A percentile compares a stretch with the other conserved stretches of the same genome.
These are phyloP conservation scores for Nicotiana undulata DNA, from an alignment of 257 asterid genomes.

Conservation along the genomic window DNA sequence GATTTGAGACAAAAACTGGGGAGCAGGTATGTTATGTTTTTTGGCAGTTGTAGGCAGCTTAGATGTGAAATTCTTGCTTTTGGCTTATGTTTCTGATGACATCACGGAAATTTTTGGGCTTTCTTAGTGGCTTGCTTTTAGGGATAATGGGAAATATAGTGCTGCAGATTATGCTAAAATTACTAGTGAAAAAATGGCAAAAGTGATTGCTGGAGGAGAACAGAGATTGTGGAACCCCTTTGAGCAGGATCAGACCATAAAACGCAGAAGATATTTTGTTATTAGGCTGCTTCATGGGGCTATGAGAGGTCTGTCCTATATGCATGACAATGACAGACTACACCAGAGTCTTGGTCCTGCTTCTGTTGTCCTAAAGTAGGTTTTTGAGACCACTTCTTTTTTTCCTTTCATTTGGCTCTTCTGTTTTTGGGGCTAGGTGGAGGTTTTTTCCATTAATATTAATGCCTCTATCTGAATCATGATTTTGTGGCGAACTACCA, in stretches of 20 bases:
- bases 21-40: constrained; percentile 57
- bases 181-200: constrained; percentile 64
- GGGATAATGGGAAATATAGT: constrained; percentile 74
- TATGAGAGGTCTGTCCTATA: constrained; percentile 61
- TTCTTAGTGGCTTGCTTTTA: constrained; percentile 91
- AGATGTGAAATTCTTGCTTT: neutral
- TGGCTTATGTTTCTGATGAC: neutral
- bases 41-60: constrained; percentile 5
- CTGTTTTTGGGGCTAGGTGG: neutral
- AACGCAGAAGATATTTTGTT: constrained; percentile 57
- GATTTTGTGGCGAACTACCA: constrained; percentile 26
- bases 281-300: constrained; percentile 67
- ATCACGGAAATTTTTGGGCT: neutral
- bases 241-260: constrained; percentile 57
- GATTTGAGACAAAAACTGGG: constrained; percentile 90
- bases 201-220: constrained; percentile 35
- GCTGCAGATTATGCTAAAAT: constrained; percentile 82
- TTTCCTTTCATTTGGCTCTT: neutral
- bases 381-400: constrained; percentile 6
- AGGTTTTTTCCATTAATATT: neutral
- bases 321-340: constrained; percentile 70
- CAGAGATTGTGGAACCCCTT: constrained; percentile 72
- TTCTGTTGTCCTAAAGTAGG: constrained; percentile 80
- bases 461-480: neutral
- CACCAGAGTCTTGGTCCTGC: constrained; percentile 98